A percentile compares a stretch with the other conserved stretches of the same genome.
phyloP scores from a whole-genome alignment of 768 basidiomycete species.

The Gloeophyllum trabeum region DNA sequence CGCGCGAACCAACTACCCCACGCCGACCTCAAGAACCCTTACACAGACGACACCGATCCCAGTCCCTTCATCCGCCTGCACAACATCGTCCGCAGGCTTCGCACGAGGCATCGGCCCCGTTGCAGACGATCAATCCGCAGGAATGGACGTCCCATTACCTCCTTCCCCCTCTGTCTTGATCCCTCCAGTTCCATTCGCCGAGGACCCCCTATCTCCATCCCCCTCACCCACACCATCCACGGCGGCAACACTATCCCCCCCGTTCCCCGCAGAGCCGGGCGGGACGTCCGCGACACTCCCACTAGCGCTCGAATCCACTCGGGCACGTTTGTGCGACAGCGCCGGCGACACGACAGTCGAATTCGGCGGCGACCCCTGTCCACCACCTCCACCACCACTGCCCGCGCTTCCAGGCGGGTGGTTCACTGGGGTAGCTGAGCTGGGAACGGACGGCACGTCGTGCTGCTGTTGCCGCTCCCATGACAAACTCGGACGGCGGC shows the following conservation, averaged over 20 bases:
- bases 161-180: neutral
- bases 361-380: neutral
- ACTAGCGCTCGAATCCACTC: neutral
- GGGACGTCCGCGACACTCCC: neutral
- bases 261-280: too few species aligned
- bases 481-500: neutral
- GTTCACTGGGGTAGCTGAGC: neutral
- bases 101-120: too few species aligned
- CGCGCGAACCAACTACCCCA: too few species aligned
- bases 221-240: neutral
- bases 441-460: neutral
- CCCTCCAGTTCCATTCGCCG: neutral
- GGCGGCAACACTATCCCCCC: too few species aligned
- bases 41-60: too few species aligned
- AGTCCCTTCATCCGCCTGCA: too few species aligned
- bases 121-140: too few species aligned
- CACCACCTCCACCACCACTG: too few species aligned
- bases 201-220: neutral
- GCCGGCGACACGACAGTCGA: too few species aligned
- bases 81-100: too few species aligned
- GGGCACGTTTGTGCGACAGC: neutral
- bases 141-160: neutral
- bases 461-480: neutral
- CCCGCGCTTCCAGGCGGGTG: too few species aligned
- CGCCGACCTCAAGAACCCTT: too few species aligned